Evolutionary conservation across 1,139 yeast genomes (phyloP).

Genomic region (Zhuliangozyma blackwelliae): DNA sequence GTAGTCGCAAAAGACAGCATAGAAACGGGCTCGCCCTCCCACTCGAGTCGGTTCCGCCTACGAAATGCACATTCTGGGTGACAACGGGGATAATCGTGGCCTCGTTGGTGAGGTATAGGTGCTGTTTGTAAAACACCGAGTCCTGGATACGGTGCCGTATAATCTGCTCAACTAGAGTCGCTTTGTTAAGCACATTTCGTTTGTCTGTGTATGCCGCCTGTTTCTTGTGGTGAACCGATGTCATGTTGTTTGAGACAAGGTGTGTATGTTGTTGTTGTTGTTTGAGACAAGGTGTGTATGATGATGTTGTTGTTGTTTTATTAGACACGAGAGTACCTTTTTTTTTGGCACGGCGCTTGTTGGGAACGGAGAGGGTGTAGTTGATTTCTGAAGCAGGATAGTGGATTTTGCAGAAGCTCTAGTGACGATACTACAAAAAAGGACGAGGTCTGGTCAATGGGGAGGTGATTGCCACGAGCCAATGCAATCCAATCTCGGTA

Average conservation of each 20-base stretch:
- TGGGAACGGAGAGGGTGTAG: too few species aligned
- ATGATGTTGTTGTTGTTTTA: background rate
- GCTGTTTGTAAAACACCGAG: conserved; percentile 63
- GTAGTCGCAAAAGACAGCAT: conserved; percentile 57
- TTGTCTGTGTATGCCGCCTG: conserved; percentile 24
- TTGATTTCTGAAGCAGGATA: too few species aligned
- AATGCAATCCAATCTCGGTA: too few species aligned
- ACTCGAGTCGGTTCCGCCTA: conserved; percentile 47
- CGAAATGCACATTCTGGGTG: conserved; percentile 35
- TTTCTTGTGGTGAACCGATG: conserved; percentile 7
- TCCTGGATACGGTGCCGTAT: conserved; percentile 65
- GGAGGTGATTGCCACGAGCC: too few species aligned
- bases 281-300: background rate
- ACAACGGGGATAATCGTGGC: conserved; percentile 40
- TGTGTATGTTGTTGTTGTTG: background rate
- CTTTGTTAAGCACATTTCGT: conserved; percentile 39
- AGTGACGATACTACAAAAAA: too few species aligned
- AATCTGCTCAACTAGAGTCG: conserved; percentile 60
- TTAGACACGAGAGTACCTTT: too few species aligned
- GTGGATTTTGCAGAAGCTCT: too few species aligned
- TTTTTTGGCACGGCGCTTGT: too few species aligned
- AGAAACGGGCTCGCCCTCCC: conserved; percentile 60
- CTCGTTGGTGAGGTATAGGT: conserved; percentile 56
- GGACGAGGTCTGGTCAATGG: too few species aligned
- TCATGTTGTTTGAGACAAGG: background rate